Percentiles rank a stretch among this genome's conserved stretches.
phyloP scores from a whole-genome alignment of 1,139 yeast genomes.

The Casaregolazyma lundiana region DNA sequence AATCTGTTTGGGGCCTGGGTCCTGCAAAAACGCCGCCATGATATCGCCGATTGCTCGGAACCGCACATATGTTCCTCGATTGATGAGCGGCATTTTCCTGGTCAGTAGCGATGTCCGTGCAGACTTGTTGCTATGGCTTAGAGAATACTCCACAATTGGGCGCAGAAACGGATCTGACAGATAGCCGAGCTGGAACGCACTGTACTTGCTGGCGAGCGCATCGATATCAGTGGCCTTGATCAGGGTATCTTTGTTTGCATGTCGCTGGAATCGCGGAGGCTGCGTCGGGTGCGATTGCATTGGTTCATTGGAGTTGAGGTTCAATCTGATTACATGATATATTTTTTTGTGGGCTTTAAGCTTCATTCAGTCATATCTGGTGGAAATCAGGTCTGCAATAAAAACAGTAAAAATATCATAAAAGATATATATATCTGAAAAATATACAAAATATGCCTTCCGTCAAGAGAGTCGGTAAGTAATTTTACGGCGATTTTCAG shows the following conservation, averaged over 20 bases:
- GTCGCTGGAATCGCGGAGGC: not conserved
- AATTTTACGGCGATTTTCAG: not conserved
- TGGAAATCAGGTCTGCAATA: not conserved
- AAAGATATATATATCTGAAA: not conserved
- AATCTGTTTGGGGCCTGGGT: slow-evolving; percentile 45
- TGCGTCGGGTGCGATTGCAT: too few species aligned
- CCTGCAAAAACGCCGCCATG: slow-evolving; percentile 45
- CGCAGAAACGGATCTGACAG: slow-evolving; percentile 49
- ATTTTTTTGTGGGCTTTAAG: too few species aligned
- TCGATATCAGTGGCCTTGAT: slow-evolving; percentile 77
- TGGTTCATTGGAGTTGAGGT: too few species aligned
- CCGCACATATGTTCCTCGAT: slow-evolving; percentile 77
- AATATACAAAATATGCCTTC: slow-evolving; percentile 2
- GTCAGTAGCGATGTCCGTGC: slow-evolving; percentile 31
- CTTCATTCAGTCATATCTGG: not conserved
- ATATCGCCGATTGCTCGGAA: slow-evolving; percentile 57
- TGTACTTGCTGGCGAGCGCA: slow-evolving; percentile 70
- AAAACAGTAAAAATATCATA: not conserved
- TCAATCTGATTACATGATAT: too few species aligned
- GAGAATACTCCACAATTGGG: slow-evolving; percentile 15
- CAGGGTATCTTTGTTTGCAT: slow-evolving; percentile 17
- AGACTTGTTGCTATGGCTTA: slow-evolving; percentile 39
- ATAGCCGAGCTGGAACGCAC: slow-evolving; percentile 54
- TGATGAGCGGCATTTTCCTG: slow-evolving; percentile 69
- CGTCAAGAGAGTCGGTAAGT: slow-evolving; percentile 11